Base-by-base conservation (phyloP, 352 stramenopile species). In the Phytophthora colocasiae region DNA sequence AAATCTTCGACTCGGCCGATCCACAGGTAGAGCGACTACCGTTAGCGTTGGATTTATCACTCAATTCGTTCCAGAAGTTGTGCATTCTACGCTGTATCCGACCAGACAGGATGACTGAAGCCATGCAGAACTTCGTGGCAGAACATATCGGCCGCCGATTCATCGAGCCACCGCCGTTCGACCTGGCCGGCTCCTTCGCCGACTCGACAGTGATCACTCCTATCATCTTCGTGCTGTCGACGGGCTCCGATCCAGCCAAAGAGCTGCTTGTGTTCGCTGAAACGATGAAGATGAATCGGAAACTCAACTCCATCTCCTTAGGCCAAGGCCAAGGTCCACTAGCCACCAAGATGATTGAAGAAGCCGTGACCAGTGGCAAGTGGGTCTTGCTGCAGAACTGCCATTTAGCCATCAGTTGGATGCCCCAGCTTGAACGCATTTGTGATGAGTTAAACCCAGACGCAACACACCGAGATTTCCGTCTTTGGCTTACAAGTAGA, bases 311-410 rank as follows among this genome's bases (percentile, higher is more conserved):
- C 1, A 97, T 98, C 19, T 97, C 95, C 11, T 63, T 98, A 34
- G 95, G 95, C 0, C 95, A 98, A 71, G 95, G 95, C 10, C 95
- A 98, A 63, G 95, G 95, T 2, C 75, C 91, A 24, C 86, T 97
- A 12, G 95, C 95, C 1, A 83, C 95, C 11, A 74, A 90, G 17
- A 93, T 98, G 74, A 98, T 98, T 29, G 85, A 98, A 47, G 81
- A 85, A 58, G 93, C 86, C 6, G 88, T 85, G 8, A 78, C 89
- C 11, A 96, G 82, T 31, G 95, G 95, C 43, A 93, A 98, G 76
- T 98, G 95, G 95, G 95, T 98, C 10, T 54, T 98, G 45, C 71
- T 98, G 4, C 95, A 98, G 69, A 98, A 98, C 65, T 98, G 95
- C 60, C 95, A 98, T 70, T 75, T 98, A 36, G 95, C 95, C 12